These are phyloP conservation scores for Nakataea oryzae DNA, from an alignment of 2,329 filamentous ascomycete species.

Conservation along the genomic window DNA sequence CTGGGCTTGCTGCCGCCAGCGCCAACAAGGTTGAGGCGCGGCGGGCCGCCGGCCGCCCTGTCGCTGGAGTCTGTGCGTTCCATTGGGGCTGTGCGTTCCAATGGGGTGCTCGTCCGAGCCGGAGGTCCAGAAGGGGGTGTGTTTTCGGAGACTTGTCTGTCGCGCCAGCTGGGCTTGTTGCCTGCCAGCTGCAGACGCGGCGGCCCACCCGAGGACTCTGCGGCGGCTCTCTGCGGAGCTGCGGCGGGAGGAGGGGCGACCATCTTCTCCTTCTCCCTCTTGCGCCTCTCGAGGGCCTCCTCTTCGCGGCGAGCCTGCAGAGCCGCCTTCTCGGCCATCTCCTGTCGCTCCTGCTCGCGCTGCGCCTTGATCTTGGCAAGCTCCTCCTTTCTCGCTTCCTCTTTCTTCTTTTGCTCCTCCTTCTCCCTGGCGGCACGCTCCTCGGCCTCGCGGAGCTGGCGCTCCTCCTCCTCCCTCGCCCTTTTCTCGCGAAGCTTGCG, in stretches of 20 bases:
- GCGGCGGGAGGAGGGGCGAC: slow-evolving; percentile 12
- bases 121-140: slow-evolving; percentile 18
- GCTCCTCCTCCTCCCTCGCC: slow-evolving; percentile 77
- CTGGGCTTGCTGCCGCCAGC: slow-evolving; percentile 32
- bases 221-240: slow-evolving; percentile 17
- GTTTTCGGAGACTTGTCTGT: slow-evolving; percentile 36
- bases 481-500: slow-evolving; percentile 71
- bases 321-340: slow-evolving; percentile 52
- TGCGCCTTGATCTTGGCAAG: slow-evolving; percentile 57
- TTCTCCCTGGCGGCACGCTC: slow-evolving; percentile 73
- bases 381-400: slow-evolving; percentile 69
- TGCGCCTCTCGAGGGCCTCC: slow-evolving; percentile 70
- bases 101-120: slow-evolving; percentile 18
- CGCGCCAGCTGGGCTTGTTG: slow-evolving; percentile 51
- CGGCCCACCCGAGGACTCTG: slow-evolving; percentile 40
- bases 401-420: slow-evolving; percentile 69
- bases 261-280: slow-evolving; percentile 50
- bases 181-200: slow-evolving; percentile 48
- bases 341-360: slow-evolving; percentile 57
- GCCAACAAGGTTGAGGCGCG: slow-evolving; percentile 42
- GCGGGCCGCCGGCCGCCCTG: slow-evolving; percentile 35
- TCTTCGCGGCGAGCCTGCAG: slow-evolving; percentile 76
- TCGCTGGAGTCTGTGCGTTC: slow-evolving; percentile 34
- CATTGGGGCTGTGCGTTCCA: slow-evolving; percentile 29
- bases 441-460: slow-evolving; percentile 69